Base-by-base conservation (phyloP, 2,329 filamentous ascomycete genomes). In the Colletotrichum scovillei region DNA sequence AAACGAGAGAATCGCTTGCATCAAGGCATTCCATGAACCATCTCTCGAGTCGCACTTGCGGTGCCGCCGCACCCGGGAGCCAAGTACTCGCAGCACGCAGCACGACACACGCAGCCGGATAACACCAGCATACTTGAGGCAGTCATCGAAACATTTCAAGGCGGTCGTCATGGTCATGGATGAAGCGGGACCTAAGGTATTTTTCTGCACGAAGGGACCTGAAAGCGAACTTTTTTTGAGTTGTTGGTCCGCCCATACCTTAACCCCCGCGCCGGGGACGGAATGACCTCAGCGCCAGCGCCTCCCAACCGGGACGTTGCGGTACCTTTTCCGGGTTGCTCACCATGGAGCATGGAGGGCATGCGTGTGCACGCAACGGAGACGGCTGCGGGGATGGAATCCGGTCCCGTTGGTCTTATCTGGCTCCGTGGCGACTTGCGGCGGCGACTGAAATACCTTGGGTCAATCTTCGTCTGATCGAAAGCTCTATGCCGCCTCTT, bases 121-220 rank as follows among this genome's bases (percentile, higher is more conserved):
- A 19, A 42, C 38, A 24, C 30, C 14, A 14, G 32, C 9, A 35
- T 35, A 52, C 26, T 11, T 35, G 26, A 63, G 16, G 14, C 7
- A 19, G 14, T 52, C 26, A n/a, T 38, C 16, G n/a, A 42, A 3
- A 22, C 19, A n/a, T 14, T 24, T 8, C 22, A 30, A 22, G 14
- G 32, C 2, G 19, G 22, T 16, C 5, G 30, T 32, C 30, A 19
- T 2, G 14, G 28, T 19, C 32, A 24, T 38, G 14, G 24, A n/a
- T 55, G 11, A 26, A 14, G 26, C 12, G 24, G 49, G 49, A 12
- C 38, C 35, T 64, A 28, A 28, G 26, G 5, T 28, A 22, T 64
- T 9, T 14, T 30, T 14, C 58, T 69, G 69, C 64, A 63, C 35
- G 49, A 69, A 63, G 64, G 64, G 64, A 58, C 35, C 38, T 68